Conservation (phyloP, 495 filamentous ascomycete species). For the Tuber umbilicatum region DNA sequence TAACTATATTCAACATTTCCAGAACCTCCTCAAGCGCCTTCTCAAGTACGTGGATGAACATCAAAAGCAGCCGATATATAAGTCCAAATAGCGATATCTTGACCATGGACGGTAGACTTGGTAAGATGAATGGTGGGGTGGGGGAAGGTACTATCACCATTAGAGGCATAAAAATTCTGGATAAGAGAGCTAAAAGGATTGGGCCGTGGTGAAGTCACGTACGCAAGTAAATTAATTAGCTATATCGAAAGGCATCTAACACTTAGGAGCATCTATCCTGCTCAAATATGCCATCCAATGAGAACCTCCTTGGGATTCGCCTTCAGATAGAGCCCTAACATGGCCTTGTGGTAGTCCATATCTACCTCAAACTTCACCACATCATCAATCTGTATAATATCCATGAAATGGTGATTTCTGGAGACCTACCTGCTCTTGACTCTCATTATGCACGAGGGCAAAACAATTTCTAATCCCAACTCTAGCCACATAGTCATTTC, state of each 20-base stretch:
- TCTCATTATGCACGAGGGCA: slow-evolving; percentile 95
- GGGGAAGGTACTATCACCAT: slow-evolving; percentile 92
- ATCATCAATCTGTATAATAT: background rate
- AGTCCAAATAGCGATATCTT: slow-evolving; percentile 74
- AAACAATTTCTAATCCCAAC: slow-evolving; percentile 92
- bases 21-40: slow-evolving; percentile 75
- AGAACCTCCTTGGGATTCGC: slow-evolving; percentile 89
- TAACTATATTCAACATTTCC: slow-evolving; percentile 79
- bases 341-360: slow-evolving; percentile 99
- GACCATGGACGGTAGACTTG: slow-evolving; percentile 75
- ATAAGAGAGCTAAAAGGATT: slow-evolving; percentile 97
- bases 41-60: slow-evolving; percentile 80
- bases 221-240: slow-evolving; percentile 42
- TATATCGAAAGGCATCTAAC: background rate
- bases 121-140: slow-evolving; percentile 95
- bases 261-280: background rate
- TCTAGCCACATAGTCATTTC: slow-evolving; percentile 91
- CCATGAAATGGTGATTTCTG: background rate
- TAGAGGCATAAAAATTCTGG: slow-evolving; percentile 97
- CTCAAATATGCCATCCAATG: slow-evolving; percentile 62
- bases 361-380: slow-evolving; percentile 74
- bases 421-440: slow-evolving; percentile 64
- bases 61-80: slow-evolving; percentile 94
- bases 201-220: slow-evolving; percentile 87
- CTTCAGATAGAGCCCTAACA: slow-evolving; percentile 87